Percentiles rank a stretch among this genome's conserved stretches.
These are phyloP conservation scores for Schizosaccharomyces versatilis DNA, from an alignment of 1,139 yeast species.

Conservation along the genomic window DNA sequence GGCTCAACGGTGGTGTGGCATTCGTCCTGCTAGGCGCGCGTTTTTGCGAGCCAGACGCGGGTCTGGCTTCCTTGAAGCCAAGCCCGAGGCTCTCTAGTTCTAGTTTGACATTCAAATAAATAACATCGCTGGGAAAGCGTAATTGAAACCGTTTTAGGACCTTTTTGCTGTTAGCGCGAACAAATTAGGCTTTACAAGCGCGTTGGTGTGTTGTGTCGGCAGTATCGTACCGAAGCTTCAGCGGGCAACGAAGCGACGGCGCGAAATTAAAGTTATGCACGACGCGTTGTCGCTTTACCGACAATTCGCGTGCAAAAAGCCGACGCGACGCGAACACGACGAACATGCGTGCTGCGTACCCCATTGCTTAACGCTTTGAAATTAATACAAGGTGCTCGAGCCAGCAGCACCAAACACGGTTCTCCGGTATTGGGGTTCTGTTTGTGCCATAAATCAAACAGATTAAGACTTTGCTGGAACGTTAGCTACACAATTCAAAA, in stretches of 20 bases:
- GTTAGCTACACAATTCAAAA: neutral
- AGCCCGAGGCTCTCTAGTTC: neutral
- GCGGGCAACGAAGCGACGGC: too few species aligned
- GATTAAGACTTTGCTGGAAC: neutral
- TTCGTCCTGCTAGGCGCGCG: too few species aligned
- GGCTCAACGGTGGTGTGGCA: too few species aligned
- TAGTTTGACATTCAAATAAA: neutral
- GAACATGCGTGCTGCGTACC: neutral
- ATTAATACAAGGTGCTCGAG: neutral
- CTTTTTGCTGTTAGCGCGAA: neutral
- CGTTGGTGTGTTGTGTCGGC: too few species aligned
- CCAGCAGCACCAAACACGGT: neutral
- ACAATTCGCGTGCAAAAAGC: too few species aligned
- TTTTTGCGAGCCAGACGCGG: neutral
- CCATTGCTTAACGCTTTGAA: neutral
- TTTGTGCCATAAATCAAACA: conserved; percentile 1
- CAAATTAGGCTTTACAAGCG: too few species aligned
- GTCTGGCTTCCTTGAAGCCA: neutral
- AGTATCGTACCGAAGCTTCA: too few species aligned
- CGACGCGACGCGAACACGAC: too few species aligned
- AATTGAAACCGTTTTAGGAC: neutral
- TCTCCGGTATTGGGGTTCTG: neutral
- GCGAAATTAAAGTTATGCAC: too few species aligned
- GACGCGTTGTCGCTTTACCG: too few species aligned
- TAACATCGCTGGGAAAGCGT: neutral